These are phyloP conservation scores for Wickerhamiella parazyma DNA, from an alignment of 805 yeast genomes.

Conservation along the genomic window DNA sequence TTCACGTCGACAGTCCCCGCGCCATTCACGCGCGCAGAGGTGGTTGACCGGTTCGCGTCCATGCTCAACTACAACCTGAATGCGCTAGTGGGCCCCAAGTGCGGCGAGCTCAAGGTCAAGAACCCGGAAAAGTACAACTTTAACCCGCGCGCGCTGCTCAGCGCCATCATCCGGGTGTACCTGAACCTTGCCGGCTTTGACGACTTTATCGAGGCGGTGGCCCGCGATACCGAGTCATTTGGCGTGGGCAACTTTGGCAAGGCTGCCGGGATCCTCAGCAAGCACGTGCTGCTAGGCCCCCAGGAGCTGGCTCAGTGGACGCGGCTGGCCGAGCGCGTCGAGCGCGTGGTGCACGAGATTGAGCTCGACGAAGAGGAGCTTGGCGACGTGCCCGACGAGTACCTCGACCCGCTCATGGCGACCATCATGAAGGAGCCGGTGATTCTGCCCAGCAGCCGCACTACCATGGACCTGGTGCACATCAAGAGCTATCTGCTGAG, in stretches of 20 bases:
- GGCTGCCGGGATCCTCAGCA: constrained; percentile 53
- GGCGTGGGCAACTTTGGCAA: constrained; percentile 48
- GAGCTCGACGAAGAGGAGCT: constrained; percentile 76
- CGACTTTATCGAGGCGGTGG: constrained; percentile 64
- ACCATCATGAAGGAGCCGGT: constrained; percentile 95
- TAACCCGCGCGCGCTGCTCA: constrained; percentile 60
- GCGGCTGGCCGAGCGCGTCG: constrained; percentile 40
- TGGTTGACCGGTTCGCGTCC: constrained; percentile 86
- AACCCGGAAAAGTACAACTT: constrained; percentile 74
- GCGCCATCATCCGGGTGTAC: constrained; percentile 60
- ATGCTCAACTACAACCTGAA: constrained; percentile 88
- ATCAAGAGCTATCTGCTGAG: constrained; percentile 86
- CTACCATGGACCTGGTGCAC: constrained; percentile 78
- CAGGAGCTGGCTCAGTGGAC: constrained; percentile 48
- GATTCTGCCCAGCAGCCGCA: constrained; percentile 72
- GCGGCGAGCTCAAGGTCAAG: constrained; percentile 73
- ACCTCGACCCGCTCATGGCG: constrained; percentile 91
- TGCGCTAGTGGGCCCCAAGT: constrained; percentile 91
- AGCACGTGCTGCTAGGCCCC: constrained; percentile 40
- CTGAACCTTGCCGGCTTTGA: constrained; percentile 52
- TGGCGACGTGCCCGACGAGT: constrained; percentile 94
- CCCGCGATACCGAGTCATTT: constrained; percentile 87
- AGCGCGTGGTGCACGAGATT: constrained; percentile 30
- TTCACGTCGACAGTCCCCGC: constrained; percentile 78
- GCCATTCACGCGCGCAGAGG: constrained; percentile 76